Evolutionary conservation across 352 stramenopile genomes (phyloP), one percentile per base, ranked within the genome.

Genomic region (Blastocystis sp.): DNA sequence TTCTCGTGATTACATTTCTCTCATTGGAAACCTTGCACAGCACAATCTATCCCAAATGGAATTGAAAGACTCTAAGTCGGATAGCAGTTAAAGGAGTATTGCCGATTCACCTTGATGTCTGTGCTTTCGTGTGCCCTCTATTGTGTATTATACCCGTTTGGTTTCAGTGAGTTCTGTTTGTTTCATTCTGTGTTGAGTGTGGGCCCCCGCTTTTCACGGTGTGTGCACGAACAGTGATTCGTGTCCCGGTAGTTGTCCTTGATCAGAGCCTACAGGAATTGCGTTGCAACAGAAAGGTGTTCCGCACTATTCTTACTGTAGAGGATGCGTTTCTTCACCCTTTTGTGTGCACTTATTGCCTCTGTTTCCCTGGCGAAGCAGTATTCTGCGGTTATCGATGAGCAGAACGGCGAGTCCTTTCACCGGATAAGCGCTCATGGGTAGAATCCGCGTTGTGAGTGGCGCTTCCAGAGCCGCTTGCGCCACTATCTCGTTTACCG

Each of bases 21-120:
- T 79, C 11, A 65, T 79, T 61, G 69, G 48, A 19, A 64, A 28
- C 38, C 56, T 79, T 64, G 69, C 69, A 79, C 23, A 79, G 43
- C 11, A 79, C 40, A 64, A 62, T 38, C 48, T 79, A 56, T 56
- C 48, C 48, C 48, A 56, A 56, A 56, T 56, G 48, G 48, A 56
- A 14, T 14, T 56, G 14, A 56, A 14, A 56, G 48, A 56, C 14
- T 7, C 14, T 17, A 56, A 56, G 14, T 56, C 48, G 48, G 48
- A 56, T 7, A 56, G 48, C 14, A 56, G 48, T 56, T 7, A 56
- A 56, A 56, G 14, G 48, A 56, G 48, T 56, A 56, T 14, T 56
- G 5, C 48, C 48, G 48, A 56, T 7, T 56, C 5, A 56, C 14
- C 5, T 7, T 56, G 14, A 56, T 56, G 14, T 14, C 14, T 56